These are phyloP conservation scores for Cordyceps cateniannulata DNA, from an alignment of 2,329 filamentous ascomycete genomes.

Conservation along the genomic window DNA sequence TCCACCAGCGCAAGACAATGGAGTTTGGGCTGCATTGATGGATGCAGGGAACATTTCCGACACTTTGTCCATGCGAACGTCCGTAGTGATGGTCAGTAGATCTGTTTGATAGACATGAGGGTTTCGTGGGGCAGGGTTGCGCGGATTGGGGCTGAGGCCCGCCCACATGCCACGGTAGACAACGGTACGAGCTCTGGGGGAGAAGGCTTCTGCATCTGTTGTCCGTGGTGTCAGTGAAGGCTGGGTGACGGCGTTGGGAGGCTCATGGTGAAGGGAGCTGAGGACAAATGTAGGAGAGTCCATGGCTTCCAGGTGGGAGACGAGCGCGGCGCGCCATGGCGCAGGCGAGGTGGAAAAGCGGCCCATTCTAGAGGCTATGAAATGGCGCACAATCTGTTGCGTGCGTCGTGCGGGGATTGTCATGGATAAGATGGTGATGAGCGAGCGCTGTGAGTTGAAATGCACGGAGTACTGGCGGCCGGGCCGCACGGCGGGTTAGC, in stretches of 20 bases:
- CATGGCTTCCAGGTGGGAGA: slow-evolving; percentile 44
- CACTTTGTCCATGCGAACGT: slow-evolving; percentile 80
- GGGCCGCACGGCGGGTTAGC: neutral
- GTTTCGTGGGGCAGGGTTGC: slow-evolving; percentile 68
- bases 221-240: slow-evolving; percentile 19
- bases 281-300: slow-evolving; percentile 43
- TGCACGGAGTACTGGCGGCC: neutral
- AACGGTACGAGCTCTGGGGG: slow-evolving; percentile 66
- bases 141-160: slow-evolving; percentile 61
- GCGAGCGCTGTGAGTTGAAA: neutral
- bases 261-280: slow-evolving; percentile 38
- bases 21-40: neutral
- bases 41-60: slow-evolving; percentile 54
- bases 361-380: slow-evolving; percentile 21
- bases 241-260: slow-evolving; percentile 2
- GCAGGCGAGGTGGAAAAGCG: slow-evolving; percentile 28
- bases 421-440: slow-evolving; percentile 5
- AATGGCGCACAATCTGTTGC: slow-evolving; percentile 22
- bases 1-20: slow-evolving; percentile 53
- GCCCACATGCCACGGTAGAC: slow-evolving; percentile 83
- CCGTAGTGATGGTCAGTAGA: slow-evolving; percentile 77
- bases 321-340: slow-evolving; percentile 48
- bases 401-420: slow-evolving; percentile 19
- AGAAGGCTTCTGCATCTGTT: slow-evolving; percentile 37
- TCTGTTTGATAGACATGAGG: slow-evolving; percentile 66